Base-by-base conservation (phyloP, 1,284 basidiomycete species). In the Rhodotorula glutinis region DNA sequence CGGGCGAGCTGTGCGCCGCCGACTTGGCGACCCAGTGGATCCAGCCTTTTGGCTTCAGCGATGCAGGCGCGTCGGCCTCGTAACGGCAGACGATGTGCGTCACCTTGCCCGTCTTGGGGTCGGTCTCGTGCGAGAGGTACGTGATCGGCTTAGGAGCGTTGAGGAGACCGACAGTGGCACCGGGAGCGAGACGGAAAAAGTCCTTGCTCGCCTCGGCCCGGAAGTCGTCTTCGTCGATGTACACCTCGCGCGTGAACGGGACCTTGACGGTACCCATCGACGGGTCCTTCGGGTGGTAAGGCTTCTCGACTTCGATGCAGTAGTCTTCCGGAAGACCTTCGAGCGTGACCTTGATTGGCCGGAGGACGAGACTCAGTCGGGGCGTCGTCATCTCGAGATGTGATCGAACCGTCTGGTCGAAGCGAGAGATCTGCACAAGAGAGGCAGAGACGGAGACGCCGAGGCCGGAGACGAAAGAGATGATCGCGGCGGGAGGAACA, bases 21-120 rank as follows among this genome's bases (percentile, higher is more conserved):
- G 94, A 89, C 73, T 91, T 88, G 53, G 91, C 92, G 23, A 98
- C 91, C 96, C 96, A 99, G 78, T 98, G 96, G 77, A 99, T 92
- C 81, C 88, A 98, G 21, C 93, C 88, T 79, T 97, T 96, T 41
- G 93, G 89, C 78, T 97, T 98, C 59, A 72, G 62, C 40, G 82
- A 79, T 43, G 76, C 77, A 16, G 82, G 78, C 19, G 68, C 68
- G 23, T 77, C 77, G 16, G 83, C 84, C 72, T 91, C 85, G 78
- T 97, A 92, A 47, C 83, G 84, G 78, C 88, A 91, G 60, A 88
- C 79, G 56, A 99, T 85, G 79, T 95, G 92, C 7, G 82, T 83
- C 14, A 95, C 88, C 59, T 86, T 81, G 38, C 91, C 90, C 0
- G 86, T 86, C 2, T 78, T 76, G 7, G 86, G 81, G 79, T 96